These are phyloP conservation scores for Saccharum hybrid DNA, from an alignment of 202 grass and related monocot genomes.

Conservation along the genomic window DNA sequence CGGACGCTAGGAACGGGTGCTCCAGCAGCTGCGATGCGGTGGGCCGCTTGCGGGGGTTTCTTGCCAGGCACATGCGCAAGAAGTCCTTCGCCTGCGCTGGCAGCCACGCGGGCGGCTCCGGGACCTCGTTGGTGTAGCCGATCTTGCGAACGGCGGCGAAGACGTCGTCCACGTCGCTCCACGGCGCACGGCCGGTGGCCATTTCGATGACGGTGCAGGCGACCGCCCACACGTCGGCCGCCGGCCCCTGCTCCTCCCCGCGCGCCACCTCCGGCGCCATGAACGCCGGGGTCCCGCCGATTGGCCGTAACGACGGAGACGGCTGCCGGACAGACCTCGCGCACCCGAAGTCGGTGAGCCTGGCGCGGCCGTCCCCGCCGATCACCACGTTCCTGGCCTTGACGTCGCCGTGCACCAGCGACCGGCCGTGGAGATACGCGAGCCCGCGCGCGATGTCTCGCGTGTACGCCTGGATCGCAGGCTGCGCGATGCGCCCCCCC, in stretches of 20 bases:
- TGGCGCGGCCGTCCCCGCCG: constrained; percentile 51
- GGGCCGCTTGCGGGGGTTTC: constrained; percentile 45
- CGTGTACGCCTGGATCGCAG: constrained; percentile 38
- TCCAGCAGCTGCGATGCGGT: constrained; percentile 59
- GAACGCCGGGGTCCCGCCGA: constrained; percentile 54
- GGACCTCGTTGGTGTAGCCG: constrained; percentile 59
- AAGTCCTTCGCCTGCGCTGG: constrained; percentile 64
- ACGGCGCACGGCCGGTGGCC: constrained; percentile 63
- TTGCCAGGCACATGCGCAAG: constrained; percentile 59
- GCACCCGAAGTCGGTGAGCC: constrained; percentile 65
- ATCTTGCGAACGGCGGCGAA: constrained; percentile 59
- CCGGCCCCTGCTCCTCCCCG: constrained; percentile 56
- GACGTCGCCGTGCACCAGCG: constrained; percentile 57
- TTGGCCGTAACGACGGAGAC: neutral
- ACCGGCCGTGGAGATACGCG: constrained; percentile 46
- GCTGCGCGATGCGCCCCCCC: constrained; percentile 39
- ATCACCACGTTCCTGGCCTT: constrained; percentile 61
- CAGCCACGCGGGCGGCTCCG: constrained; percentile 51
- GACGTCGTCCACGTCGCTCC: constrained; percentile 47
- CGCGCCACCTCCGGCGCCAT: constrained; percentile 53
- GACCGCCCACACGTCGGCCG: constrained; percentile 78
- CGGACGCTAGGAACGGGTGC: constrained; percentile 65
- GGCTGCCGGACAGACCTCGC: constrained; percentile 27
- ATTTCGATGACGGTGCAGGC: constrained; percentile 84
- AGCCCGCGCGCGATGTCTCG: constrained; percentile 43